Conservation (phyloP, 495 filamentous ascomycete genomes). For the Talaromyces adpressus region DNA sequence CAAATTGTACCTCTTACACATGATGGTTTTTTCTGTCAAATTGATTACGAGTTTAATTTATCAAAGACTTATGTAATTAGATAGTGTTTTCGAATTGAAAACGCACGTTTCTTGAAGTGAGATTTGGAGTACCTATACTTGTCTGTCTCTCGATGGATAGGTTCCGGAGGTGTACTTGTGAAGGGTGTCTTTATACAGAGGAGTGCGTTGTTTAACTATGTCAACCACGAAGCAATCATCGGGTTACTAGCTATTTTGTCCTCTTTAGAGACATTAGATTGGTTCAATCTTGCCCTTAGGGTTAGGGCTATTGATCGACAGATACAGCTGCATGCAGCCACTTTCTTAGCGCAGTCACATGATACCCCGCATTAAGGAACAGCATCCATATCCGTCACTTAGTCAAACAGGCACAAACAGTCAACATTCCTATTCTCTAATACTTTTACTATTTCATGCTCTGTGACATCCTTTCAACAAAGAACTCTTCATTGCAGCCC, state of each 20-base stretch:
- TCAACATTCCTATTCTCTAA: background rate
- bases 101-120: no score
- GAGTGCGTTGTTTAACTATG: no score
- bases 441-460: background rate
- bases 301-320: background rate
- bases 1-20: background rate
- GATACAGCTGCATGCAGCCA: background rate
- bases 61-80: no score
- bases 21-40: background rate
- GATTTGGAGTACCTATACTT: no score
- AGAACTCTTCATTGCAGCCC: background rate
- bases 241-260: no score
- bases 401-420: background rate
- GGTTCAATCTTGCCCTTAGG: background rate
- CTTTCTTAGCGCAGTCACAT: background rate
- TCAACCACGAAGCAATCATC: no score
- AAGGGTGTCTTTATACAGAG: no score
- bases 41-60: no score
- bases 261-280: no score
- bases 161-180: no score
- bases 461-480: background rate
- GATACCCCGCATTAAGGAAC: background rate
- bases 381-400: background rate
- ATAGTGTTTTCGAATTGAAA: no score
- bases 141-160: no score